phyloP scores from a whole-genome alignment of 306 rosid genomes.

The Arachis stenosperma region DNA sequence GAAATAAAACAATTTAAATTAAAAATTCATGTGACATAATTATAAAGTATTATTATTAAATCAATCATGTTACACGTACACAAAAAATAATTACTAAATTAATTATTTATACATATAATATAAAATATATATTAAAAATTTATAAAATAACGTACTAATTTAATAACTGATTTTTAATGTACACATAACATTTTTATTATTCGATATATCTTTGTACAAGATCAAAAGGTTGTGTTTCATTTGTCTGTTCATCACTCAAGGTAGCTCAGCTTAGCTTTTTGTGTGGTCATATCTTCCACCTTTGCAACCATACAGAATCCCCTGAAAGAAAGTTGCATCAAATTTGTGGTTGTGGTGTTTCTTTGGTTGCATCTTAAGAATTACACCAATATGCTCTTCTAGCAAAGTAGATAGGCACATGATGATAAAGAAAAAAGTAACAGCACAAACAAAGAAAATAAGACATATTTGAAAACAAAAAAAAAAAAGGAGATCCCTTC shows the following conservation, averaged over 20 bases:
- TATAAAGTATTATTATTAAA: too few species aligned
- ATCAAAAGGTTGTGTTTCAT: constrained; percentile 66
- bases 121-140: too few species aligned
- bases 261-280: constrained; percentile 47
- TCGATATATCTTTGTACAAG: constrained; percentile 36
- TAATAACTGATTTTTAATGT: too few species aligned
- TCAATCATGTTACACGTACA: too few species aligned
- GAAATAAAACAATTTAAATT: not conserved
- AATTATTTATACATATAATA: too few species aligned
- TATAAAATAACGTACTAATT: too few species aligned
- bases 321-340: constrained; percentile 60
- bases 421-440: not conserved
- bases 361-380: not conserved
- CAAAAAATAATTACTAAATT: too few species aligned
- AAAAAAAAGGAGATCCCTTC: constrained; percentile 19
- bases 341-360: constrained; percentile 30
- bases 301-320: constrained; percentile 66
- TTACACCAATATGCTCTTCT: not conserved
- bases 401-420: constrained; percentile 5
- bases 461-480: not conserved
- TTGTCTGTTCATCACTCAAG: constrained; percentile 25
- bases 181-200: too few species aligned
- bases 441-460: not conserved
- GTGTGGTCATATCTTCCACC: constrained; percentile 58
- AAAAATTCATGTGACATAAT: not conserved